Conservation (phyloP, 2,329 filamentous ascomycete genomes). For the Aureobasidium namibiae region DNA sequence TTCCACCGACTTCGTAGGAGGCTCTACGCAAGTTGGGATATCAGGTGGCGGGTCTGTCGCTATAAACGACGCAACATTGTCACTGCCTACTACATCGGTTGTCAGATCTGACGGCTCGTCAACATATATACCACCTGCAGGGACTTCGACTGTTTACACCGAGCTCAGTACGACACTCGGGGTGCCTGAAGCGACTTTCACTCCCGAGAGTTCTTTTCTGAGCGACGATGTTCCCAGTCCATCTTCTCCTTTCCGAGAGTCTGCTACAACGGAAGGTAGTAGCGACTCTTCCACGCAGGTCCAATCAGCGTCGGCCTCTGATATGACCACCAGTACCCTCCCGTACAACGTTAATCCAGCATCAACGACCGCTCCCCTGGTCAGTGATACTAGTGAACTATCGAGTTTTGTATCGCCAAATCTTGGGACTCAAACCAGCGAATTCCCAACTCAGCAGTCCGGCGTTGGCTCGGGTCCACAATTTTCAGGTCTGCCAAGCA, state of each 20-base stretch:
- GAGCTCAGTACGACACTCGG: background rate
- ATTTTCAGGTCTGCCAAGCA: background rate
- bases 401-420: background rate
- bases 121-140: background rate
- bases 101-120: background rate
- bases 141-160: too few species aligned
- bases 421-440: background rate
- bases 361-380: background rate
- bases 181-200: background rate
- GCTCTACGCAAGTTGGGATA: too few species aligned
- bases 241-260: background rate
- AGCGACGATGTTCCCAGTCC: background rate
- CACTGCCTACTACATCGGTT: background rate
- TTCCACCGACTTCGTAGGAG: too few species aligned
- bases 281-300: background rate
- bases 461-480: background rate
- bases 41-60: too few species aligned
- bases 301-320: background rate
- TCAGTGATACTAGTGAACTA: background rate
- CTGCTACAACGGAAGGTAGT: background rate
- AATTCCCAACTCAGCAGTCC: background rate
- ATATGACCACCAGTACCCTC: background rate
- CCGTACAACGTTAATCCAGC: background rate
- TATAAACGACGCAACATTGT: background rate
- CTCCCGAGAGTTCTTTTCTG: background rate